Conservation (phyloP, 768 basidiomycete species). For the Lentinula sp. region DNA sequence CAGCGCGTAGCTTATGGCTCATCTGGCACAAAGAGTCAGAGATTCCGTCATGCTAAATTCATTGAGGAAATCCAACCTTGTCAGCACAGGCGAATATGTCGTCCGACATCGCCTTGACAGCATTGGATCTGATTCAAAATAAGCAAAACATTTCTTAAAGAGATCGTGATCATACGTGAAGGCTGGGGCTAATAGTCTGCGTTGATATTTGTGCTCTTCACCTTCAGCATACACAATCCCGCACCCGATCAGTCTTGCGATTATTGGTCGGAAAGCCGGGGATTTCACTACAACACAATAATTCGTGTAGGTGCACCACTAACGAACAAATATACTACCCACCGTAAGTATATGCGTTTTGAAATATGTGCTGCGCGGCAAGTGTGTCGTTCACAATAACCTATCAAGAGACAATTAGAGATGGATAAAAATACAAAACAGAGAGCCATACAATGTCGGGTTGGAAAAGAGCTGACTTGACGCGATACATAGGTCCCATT, state of each 20-base stretch:
- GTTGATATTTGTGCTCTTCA: slow-evolving; percentile 26
- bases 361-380: slow-evolving; percentile 31
- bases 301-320: too few relatives aligned
- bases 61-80: slow-evolving; percentile 11
- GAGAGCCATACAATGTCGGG: slow-evolving; percentile 26
- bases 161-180: slow-evolving; percentile 20
- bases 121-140: slow-evolving; percentile 18
- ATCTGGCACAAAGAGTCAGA: neutral
- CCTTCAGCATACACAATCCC: slow-evolving; percentile 33
- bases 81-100: slow-evolving; percentile 26
- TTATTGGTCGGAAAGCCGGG: slow-evolving; percentile 23
- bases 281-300: slow-evolving; percentile 15
- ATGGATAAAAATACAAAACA: neutral
- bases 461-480: slow-evolving; percentile 32
- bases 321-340: slow-evolving; percentile 2
- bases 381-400: slow-evolving; percentile 28
- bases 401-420: slow-evolving; percentile 11
- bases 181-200: slow-evolving; percentile 25
- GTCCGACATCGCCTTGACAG: slow-evolving; percentile 27
- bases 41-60: neutral
- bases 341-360: slow-evolving; percentile 26
- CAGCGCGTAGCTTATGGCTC: neutral
- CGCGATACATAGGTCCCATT: slow-evolving; percentile 27
- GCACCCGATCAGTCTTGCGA: slow-evolving; percentile 25
- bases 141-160: neutral